Evolutionary conservation across 2,329 filamentous ascomycete species (phyloP), one percentile per base, ranked within the genome.

Genomic region (Scortechinia acanthostroma): DNA sequence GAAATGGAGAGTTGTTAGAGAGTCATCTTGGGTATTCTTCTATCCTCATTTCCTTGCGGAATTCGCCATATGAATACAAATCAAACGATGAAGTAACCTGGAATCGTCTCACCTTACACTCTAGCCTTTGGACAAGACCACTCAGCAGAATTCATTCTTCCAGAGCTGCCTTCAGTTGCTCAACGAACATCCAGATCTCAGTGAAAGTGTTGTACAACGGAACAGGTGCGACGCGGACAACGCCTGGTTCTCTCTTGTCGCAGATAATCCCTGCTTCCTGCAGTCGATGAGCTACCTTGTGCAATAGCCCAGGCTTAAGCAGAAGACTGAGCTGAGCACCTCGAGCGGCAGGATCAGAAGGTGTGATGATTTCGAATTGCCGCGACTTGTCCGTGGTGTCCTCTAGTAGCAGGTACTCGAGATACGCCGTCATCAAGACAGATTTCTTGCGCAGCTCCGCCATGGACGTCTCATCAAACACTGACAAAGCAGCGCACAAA

Each of bases 391-490:
- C 30, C 30, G 48, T 49, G 4, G 46, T 47, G 19, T 37, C 58
- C 19, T 56, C 60, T 6, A 68, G 55, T 0, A 93, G 70, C 2
- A 90, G 69, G 30, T 76, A 63, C 63, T 93, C 86, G 2, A 91
- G 73, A 57, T 93, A 95, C 1, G 74, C 79, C 0, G 90, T 95
- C 43, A 95, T 55, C 0, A 77, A 69, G 2, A 93, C 51, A 5
- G 86, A 87, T 61, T 90, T 90, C 47, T 73, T 68, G 23, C 89
- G 74, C 42, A 95, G 63, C 3, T 74, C 74, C 3, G 65, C 58
- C 75, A 95, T 91, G 33, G 66, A 73, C 0, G 88, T 88, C 58
- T 80, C 73, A 50, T 74, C 74, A 60, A 93, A 93, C 20, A 95
- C 73, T 20, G 81, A 80, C 4, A 95, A 68, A 1, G 85, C 83